Percentiles rank a stretch among this genome's conserved stretches.
Conservation (phyloP, 345 rosid genomes). For the Reutealis trisperma region DNA sequence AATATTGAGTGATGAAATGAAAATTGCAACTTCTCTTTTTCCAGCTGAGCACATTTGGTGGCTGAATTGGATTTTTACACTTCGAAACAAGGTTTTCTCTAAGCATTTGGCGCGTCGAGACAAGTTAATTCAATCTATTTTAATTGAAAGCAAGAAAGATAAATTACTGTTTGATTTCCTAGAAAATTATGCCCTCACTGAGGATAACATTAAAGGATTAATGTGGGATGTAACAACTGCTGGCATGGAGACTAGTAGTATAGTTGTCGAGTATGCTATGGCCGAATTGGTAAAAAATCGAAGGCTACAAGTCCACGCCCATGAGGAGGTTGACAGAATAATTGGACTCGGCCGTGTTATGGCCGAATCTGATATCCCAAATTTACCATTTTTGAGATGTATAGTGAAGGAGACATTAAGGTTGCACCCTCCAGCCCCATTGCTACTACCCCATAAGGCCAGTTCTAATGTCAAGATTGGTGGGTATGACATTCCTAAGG, state of each 20-base stretch:
- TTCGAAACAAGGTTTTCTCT: slow-evolving; percentile 67
- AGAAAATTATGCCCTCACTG: slow-evolving; percentile 77
- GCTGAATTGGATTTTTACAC: slow-evolving; percentile 82
- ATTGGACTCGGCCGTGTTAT: slow-evolving; percentile 63
- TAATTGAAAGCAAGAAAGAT: slow-evolving; percentile 76
- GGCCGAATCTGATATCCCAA: slow-evolving; percentile 64
- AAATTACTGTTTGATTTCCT: slow-evolving; percentile 61
- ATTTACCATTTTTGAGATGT: slow-evolving; percentile 71
- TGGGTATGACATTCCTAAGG: slow-evolving; percentile 83
- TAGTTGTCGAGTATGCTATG: slow-evolving; percentile 82
- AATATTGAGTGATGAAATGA: slow-evolving; percentile 60
- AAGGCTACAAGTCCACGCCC: slow-evolving; percentile 67
- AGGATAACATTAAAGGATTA: slow-evolving; percentile 78
- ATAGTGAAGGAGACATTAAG: slow-evolving; percentile 72
- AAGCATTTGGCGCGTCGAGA: slow-evolving; percentile 69
- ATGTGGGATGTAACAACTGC: slow-evolving; percentile 95
- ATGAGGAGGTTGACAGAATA: slow-evolving; percentile 74
- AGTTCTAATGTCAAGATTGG: slow-evolving; percentile 63
- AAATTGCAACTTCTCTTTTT: slow-evolving; percentile 72
- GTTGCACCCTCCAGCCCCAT: slow-evolving; percentile 87
- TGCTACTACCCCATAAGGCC: slow-evolving; percentile 83
- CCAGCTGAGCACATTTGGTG: slow-evolving; percentile 83
- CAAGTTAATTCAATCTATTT: slow-evolving; percentile 60
- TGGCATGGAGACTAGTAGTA: slow-evolving; percentile 86
- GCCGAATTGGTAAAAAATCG: slow-evolving; percentile 76